Evolutionary conservation across 2,329 filamentous ascomycete genomes (phyloP).

Genomic region (Lasiodiplodia theobromae): DNA sequence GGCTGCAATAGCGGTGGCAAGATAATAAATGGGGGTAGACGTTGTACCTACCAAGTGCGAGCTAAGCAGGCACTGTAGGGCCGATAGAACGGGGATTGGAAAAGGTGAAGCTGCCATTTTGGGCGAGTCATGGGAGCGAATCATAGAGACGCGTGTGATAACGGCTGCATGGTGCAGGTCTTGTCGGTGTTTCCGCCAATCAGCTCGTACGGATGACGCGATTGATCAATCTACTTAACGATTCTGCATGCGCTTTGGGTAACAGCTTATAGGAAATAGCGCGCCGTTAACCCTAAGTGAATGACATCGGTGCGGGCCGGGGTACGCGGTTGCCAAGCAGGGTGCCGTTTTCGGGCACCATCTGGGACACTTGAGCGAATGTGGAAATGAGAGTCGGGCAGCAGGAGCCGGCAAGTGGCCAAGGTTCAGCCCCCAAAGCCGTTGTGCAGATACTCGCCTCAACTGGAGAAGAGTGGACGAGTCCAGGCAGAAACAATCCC

Average conservation of each 20-base stretch:
- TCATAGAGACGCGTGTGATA: not conserved
- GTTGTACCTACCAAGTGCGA: not conserved
- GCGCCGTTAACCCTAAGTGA: not conserved
- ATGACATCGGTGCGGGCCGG: conserved; percentile 8
- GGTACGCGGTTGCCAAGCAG: not conserved
- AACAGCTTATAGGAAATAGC: not conserved
- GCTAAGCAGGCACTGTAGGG: conserved; percentile 1
- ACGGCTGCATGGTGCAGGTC: not conserved
- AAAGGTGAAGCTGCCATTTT: not conserved
- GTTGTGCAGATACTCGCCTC: not conserved
- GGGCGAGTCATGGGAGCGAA: not conserved
- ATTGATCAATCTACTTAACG: not conserved
- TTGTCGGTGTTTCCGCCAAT: not conserved
- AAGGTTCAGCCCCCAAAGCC: not conserved
- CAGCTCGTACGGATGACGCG: not conserved
- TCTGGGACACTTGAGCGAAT: not conserved
- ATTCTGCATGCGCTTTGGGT: not conserved
- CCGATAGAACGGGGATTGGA: conserved; percentile 1
- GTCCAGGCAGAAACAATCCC: not conserved
- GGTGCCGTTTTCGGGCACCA: not conserved
- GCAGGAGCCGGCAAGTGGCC: not conserved
- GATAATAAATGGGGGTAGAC: too few relatives aligned
- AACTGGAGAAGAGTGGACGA: too few relatives aligned
- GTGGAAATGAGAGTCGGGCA: not conserved
- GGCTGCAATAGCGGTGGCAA: too few relatives aligned